phyloP scores from a whole-genome alignment of 2,329 filamentous ascomycete genomes.

The Trichoderma asperellum region DNA sequence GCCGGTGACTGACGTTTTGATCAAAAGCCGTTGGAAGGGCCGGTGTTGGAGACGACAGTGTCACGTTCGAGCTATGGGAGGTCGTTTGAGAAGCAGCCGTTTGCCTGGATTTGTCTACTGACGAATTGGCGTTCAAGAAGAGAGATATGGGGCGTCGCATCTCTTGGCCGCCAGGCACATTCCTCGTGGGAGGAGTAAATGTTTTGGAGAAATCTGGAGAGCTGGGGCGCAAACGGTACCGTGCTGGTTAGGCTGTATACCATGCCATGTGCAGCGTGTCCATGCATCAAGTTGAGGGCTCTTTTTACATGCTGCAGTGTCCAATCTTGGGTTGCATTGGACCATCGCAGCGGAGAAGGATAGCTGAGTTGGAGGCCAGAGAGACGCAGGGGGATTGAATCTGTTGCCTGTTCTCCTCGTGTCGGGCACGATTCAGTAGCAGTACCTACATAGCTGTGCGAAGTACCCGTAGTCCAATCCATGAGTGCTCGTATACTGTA shows the following conservation, averaged over 20 bases:
- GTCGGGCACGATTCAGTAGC: neutral
- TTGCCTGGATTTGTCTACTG: neutral
- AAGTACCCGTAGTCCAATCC: neutral
- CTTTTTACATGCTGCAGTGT: neutral
- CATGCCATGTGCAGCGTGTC: conserved; percentile 23
- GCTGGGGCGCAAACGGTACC: neutral
- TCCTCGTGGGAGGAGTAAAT: neutral
- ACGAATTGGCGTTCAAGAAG: neutral
- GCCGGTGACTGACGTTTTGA: neutral
- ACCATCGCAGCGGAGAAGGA: conserved; percentile 16
- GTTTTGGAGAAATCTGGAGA: conserved; percentile 12
- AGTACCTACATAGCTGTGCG: neutral
- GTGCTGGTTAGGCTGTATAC: conserved; percentile 13
- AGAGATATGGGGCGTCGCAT: neutral
- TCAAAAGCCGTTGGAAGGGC: neutral
- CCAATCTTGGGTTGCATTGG: conserved; percentile 21
- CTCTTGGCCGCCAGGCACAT: conserved; percentile 6
- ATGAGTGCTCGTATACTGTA: neutral
- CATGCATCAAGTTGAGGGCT: conserved; percentile 4
- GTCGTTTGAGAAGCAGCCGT: neutral
- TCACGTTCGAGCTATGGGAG: neutral
- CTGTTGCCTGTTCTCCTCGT: neutral
- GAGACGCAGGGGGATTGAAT: neutral
- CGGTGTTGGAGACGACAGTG: conserved; percentile 6
- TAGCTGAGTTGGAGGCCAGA: conserved; percentile 16